Evolutionary conservation across 495 filamentous ascomycete genomes (phyloP).

Genomic region (Aspergillus nanangensis): DNA sequence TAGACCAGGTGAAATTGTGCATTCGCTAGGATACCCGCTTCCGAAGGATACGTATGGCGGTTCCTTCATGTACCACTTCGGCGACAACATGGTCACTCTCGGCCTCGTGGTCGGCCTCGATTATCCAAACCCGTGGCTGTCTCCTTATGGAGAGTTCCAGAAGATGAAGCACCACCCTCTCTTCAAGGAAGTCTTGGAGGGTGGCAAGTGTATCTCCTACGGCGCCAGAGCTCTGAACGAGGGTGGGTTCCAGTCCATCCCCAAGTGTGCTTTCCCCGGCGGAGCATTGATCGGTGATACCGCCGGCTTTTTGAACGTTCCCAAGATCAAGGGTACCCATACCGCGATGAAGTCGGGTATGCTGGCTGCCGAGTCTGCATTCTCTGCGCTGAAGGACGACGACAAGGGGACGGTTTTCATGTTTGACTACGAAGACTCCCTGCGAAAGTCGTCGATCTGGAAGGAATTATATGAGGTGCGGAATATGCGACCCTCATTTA

Average conservation of each 20-base stretch:
- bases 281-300: constrained; percentile 95
- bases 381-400: constrained; percentile 59
- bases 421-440: constrained; percentile 86
- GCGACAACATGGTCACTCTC: constrained; percentile 91
- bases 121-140: constrained; percentile 95
- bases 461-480: constrained; percentile 90
- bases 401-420: constrained; percentile 75
- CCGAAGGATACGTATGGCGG: constrained; percentile 90
- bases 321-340: constrained; percentile 98
- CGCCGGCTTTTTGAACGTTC: constrained; percentile 95
- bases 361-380: constrained; percentile 90
- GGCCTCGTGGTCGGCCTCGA: constrained; percentile 93
- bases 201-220: constrained; percentile 97
- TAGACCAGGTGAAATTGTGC: constrained; percentile 74
- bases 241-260: constrained; percentile 96
- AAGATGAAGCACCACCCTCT: constrained; percentile 97
- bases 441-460: constrained; percentile 89
- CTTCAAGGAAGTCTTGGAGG: constrained; percentile 76
- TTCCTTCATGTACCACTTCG: constrained; percentile 98
- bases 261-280: constrained; percentile 92
- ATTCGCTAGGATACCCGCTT: constrained; percentile 93
- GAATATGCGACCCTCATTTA: constrained; percentile 96
- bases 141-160: constrained; percentile 94
- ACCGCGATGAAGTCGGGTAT: constrained; percentile 97
- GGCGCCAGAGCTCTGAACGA: constrained; percentile 90